A percentile compares a stretch with the other conserved stretches of the same genome.
These are phyloP conservation scores for Tolypocladium endophyticum DNA, from an alignment of 2,329 filamentous ascomycete genomes.

Conservation along the genomic window DNA sequence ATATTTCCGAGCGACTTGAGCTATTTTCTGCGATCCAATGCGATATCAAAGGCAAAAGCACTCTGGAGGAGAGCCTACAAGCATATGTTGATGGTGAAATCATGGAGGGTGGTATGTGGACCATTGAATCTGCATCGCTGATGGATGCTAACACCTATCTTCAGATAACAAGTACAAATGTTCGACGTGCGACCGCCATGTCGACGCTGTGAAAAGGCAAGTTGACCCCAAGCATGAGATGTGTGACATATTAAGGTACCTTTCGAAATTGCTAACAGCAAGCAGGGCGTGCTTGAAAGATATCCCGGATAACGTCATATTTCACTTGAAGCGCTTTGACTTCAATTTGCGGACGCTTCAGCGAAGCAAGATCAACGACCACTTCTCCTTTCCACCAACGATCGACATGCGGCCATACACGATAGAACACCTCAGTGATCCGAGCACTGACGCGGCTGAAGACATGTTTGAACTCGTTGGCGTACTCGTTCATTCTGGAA, in stretches of 20 bases:
- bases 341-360: slow-evolving; percentile 69
- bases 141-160: neutral
- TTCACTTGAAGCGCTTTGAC: slow-evolving; percentile 84
- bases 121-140: neutral
- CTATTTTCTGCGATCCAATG: slow-evolving; percentile 92
- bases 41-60: slow-evolving; percentile 86
- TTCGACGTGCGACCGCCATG: slow-evolving; percentile 75
- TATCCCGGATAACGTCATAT: slow-evolving; percentile 86
- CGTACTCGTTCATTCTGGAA: slow-evolving; percentile 85
- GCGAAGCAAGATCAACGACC: slow-evolving; percentile 89
- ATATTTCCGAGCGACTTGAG: slow-evolving; percentile 84
- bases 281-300: slow-evolving; percentile 77
- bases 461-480: slow-evolving; percentile 93
- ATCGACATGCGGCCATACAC: slow-evolving; percentile 89
- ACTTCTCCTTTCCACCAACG: slow-evolving; percentile 73
- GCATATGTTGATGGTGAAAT: slow-evolving; percentile 95
- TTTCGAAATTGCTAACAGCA: slow-evolving; percentile 5
- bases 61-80: slow-evolving; percentile 74
- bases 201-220: slow-evolving; percentile 83
- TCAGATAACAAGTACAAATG: slow-evolving; percentile 96
- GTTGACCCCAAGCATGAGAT: neutral
- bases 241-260: neutral
- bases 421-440: slow-evolving; percentile 67
- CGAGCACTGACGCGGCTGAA: slow-evolving; percentile 40
- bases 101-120: slow-evolving; percentile 67